These are phyloP conservation scores for Geotrichum aggregatum DNA, from an alignment of 1,139 yeast species.

Conservation along the genomic window DNA sequence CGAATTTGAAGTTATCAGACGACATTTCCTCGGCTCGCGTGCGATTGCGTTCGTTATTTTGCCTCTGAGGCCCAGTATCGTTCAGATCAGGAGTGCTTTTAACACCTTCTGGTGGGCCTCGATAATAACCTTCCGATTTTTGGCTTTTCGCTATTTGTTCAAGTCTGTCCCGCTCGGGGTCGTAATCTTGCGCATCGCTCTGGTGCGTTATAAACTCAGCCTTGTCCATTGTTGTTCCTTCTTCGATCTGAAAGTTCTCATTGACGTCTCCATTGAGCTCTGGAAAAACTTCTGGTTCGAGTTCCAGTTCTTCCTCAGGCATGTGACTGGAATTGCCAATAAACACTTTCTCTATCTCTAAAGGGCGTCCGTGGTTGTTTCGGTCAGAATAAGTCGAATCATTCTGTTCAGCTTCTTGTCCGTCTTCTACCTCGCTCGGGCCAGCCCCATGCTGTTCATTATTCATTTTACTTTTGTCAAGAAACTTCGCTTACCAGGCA, in stretches of 20 bases:
- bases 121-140: neutral
- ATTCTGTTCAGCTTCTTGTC: neutral
- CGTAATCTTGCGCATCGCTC: constrained; percentile 5
- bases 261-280: neutral
- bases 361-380: neutral
- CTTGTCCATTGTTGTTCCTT: constrained; percentile 17
- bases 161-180: constrained; percentile 9
- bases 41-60: constrained; percentile 8
- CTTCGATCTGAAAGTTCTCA: constrained; percentile 10
- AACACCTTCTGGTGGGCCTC: neutral
- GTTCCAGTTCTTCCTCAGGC: neutral
- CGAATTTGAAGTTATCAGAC: constrained; percentile 12
- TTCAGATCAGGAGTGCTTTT: neutral
- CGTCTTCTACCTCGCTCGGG: neutral
- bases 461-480: neutral
- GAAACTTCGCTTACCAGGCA: too few relatives aligned
- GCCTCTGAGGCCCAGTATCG: neutral
- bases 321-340: neutral
- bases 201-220: constrained; percentile 19
- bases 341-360: neutral
- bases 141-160: constrained; percentile 1
- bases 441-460: neutral
- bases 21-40: constrained; percentile 16
- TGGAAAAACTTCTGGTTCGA: constrained; percentile 11
- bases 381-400: too few relatives aligned